A percentile compares a stretch with the other conserved stretches of the same genome.
Conservation (phyloP, 352 stramenopile genomes). For the Globisporangium viniferum region DNA sequence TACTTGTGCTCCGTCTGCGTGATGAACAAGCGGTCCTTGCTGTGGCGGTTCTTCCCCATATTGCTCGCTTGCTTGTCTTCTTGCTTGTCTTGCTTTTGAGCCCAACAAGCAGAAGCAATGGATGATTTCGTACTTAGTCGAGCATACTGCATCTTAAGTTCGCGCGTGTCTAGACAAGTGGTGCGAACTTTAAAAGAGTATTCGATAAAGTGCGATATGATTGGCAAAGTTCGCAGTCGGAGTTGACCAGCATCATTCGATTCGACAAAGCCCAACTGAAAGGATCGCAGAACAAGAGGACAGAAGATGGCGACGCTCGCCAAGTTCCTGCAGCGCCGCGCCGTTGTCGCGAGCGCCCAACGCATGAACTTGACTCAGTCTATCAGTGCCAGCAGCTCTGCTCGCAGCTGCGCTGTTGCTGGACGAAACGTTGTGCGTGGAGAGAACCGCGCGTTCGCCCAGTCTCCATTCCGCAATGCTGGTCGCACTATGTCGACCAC, state of each 20-base stretch:
- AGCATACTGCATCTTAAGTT: not conserved
- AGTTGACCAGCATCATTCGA: not conserved
- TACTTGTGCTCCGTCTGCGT: slow-evolving; percentile 91
- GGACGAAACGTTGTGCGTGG: not conserved
- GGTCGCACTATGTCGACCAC: slow-evolving; percentile 5
- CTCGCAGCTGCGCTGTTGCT: not conserved
- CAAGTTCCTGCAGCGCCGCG: slow-evolving; percentile 11
- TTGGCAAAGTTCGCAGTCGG: not conserved
- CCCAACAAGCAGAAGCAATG: not conserved
- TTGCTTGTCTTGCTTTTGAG: not conserved
- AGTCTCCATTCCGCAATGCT: not conserved
- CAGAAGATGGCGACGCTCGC: slow-evolving; percentile 7
- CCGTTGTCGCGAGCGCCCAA: not conserved
- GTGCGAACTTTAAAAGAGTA: not conserved
- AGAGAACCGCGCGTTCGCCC: not conserved
- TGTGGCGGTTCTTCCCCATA: slow-evolving; percentile 90
- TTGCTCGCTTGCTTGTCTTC: not conserved
- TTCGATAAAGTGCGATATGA: not conserved
- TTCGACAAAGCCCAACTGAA: not conserved
- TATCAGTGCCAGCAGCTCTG: not conserved
- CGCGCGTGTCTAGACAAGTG: not conserved
- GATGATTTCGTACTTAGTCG: not conserved
- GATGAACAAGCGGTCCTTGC: slow-evolving; percentile 88
- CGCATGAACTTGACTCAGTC: not conserved
- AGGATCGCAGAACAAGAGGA: slow-evolving; percentile 3